Evolutionary conservation across 768 basidiomycete genomes (phyloP), one percentile per base, ranked within the genome.

Genomic region (Boletus rufocinnamomeus): DNA sequence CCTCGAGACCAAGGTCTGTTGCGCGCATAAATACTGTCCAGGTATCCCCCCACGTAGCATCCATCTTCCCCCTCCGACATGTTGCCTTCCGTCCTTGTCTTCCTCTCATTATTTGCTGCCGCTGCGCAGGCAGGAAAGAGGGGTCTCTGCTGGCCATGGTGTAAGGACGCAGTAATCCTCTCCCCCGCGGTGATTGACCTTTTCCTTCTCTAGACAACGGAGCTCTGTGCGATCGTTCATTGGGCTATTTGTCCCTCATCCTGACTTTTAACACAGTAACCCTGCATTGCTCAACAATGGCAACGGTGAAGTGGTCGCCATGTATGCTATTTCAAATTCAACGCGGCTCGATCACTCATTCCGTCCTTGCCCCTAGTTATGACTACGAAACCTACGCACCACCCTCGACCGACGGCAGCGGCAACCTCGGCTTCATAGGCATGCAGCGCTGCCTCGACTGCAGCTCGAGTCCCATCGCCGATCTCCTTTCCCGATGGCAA

Each of bases 391-490:
- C 76, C 19, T 72, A 68, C 43, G 25, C 55, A 13, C 75, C 75
- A 13, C 63, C 69, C 10, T 74, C 75, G 25, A 66, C 66, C 7
- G 73, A 74, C 38, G 76, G 75, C 1, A 63, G 54, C 6, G 74
- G 75, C 3, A 73, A 72, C 13, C 69, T 76, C 16, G 64, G 59
- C 7, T 76, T 77, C 61, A 75, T 76, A 6, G 75, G 75, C 21
- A 77, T 69, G 75, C 76, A 76, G 54, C 74, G 71, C 14, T 76
- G 74, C 54, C 45, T 65, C 2, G 74, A 76, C 49, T 76, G 75
- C 34, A 53, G 23, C 50, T 76, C 75, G 7, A 76, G 75, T 30
- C 75, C 75, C 1, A 66, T 76, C 25, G 62, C 60, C 8, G 56
- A 69, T 21, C 71, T 76, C 23, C 47, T 60, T 10, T 56, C 68